phyloP scores from a whole-genome alignment of 1,284 basidiomycete genomes.

The Trichosporon faecale region DNA sequence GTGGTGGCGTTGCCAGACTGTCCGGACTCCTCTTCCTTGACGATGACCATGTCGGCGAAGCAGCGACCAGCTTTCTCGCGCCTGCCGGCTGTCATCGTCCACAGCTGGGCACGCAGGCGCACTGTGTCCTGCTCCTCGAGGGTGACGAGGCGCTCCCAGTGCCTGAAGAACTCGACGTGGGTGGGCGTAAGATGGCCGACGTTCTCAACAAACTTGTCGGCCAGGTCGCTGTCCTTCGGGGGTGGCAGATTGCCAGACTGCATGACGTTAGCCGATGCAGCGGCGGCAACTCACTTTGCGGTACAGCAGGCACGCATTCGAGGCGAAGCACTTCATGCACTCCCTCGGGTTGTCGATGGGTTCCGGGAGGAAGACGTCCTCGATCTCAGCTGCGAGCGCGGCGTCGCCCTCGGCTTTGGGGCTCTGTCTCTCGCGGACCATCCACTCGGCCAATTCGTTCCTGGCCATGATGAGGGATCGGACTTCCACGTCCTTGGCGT shows the following conservation, averaged over 20 bases:
- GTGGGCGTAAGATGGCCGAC: slow-evolving; percentile 70
- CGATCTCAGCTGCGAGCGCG: slow-evolving; percentile 20
- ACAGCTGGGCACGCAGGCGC: slow-evolving; percentile 82
- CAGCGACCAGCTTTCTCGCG: slow-evolving; percentile 74
- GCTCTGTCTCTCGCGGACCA: slow-evolving; percentile 44
- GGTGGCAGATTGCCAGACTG: slow-evolving; percentile 65
- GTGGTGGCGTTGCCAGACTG: slow-evolving; percentile 49
- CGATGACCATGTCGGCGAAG: slow-evolving; percentile 73
- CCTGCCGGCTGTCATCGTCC: slow-evolving; percentile 80
- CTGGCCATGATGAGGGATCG: slow-evolving; percentile 74
- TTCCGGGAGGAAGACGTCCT: slow-evolving; percentile 67
- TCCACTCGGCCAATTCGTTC: slow-evolving; percentile 80
- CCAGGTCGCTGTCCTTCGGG: slow-evolving; percentile 64
- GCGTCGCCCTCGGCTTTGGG: slow-evolving; percentile 7
- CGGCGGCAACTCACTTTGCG: slow-evolving; percentile 62
- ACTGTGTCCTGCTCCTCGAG: slow-evolving; percentile 84
- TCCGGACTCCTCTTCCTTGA: slow-evolving; percentile 47
- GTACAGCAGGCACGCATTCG: slow-evolving; percentile 91
- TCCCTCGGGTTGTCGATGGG: slow-evolving; percentile 77
- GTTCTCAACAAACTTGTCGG: slow-evolving; percentile 70
- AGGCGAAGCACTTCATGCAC: slow-evolving; percentile 76
- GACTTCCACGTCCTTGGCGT: slow-evolving; percentile 74
- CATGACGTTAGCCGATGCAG: not conserved
- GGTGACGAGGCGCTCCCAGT: slow-evolving; percentile 84
- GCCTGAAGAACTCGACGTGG: slow-evolving; percentile 77